A percentile compares a stretch with the other conserved stretches of the same genome.
Conservation (phyloP, 345 rosid species). For the Moringa oleifera region DNA sequence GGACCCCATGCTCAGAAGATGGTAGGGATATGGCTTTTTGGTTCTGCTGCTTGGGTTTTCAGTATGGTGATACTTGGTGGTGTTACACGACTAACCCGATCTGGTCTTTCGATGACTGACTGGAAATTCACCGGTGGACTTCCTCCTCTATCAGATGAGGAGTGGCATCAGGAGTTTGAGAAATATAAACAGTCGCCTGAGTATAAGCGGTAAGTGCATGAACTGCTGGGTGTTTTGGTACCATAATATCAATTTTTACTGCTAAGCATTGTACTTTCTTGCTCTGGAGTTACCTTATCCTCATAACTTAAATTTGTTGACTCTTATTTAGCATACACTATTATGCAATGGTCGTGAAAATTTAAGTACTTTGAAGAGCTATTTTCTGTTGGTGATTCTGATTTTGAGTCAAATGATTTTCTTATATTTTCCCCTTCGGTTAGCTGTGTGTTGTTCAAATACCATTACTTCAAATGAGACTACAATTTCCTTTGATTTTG, state of each 20-base stretch:
- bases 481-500: background rate
- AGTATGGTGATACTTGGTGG: constrained; percentile 94
- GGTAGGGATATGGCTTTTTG: constrained; percentile 93
- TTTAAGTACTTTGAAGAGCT: no score
- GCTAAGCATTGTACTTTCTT: background rate
- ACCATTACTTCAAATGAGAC: background rate
- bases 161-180: constrained; percentile 78
- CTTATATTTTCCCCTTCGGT: background rate
- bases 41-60: constrained; percentile 94
- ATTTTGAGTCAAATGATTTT: no score
- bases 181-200: constrained; percentile 88
- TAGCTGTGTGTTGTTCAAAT: background rate
- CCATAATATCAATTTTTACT: background rate
- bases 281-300: background rate
- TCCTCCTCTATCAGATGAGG: constrained; percentile 79
- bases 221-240: background rate
- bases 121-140: constrained; percentile 86
- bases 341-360: background rate
- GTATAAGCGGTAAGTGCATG: constrained; percentile 51
- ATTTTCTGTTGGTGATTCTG: no score
- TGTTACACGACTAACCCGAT: constrained; percentile 73
- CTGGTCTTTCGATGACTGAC: constrained; percentile 96
- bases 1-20: constrained; percentile 79
- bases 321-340: no score
- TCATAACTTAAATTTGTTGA: background rate